Evolutionary conservation across 2,329 filamentous ascomycete species (phyloP).

Genomic region (Alternaria gaisen): DNA sequence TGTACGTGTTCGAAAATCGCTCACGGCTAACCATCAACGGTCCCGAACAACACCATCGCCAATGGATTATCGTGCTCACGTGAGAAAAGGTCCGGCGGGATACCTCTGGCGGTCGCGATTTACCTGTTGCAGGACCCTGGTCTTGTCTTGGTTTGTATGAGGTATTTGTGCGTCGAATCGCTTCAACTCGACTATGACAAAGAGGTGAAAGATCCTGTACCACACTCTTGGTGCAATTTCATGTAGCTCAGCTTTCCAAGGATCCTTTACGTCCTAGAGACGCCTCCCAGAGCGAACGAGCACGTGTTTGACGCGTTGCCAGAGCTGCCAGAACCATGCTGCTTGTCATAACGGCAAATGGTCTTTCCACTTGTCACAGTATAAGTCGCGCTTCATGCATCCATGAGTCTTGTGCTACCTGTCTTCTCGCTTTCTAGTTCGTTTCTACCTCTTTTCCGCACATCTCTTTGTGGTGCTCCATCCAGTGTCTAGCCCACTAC

Average conservation of each 20-base stretch:
- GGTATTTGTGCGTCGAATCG: constrained; percentile 39
- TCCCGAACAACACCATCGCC: constrained; percentile 20
- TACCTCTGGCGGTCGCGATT: constrained; percentile 20
- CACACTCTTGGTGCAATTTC: constrained; percentile 10
- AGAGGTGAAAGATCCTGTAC: constrained; percentile 16
- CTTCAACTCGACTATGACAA: constrained; percentile 13
- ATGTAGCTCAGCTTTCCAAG: constrained; percentile 3
- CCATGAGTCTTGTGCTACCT: constrained; percentile 9
- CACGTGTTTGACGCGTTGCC: constrained; percentile 15
- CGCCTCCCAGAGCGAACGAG: constrained; percentile 1
- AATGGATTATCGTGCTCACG: constrained; percentile 22
- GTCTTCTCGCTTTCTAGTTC: constrained; percentile 14
- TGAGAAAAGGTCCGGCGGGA: constrained; percentile 12
- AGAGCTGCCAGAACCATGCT: constrained; percentile 15
- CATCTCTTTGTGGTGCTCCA: constrained; percentile 15
- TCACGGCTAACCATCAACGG: constrained; percentile 39
- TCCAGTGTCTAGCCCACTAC: constrained; percentile 11
- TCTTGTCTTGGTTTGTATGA: constrained; percentile 22
- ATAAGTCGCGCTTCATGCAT: constrained; percentile 21
- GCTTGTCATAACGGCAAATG: not conserved
- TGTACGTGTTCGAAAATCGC: constrained; percentile 32
- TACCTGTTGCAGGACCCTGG: constrained; percentile 18
- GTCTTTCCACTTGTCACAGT: constrained; percentile 2
- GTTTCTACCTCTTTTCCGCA: constrained; percentile 8
- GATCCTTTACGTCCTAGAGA: constrained; percentile 16